Conservation (phyloP, 768 basidiomycete genomes). For the Suillus weaverae region DNA sequence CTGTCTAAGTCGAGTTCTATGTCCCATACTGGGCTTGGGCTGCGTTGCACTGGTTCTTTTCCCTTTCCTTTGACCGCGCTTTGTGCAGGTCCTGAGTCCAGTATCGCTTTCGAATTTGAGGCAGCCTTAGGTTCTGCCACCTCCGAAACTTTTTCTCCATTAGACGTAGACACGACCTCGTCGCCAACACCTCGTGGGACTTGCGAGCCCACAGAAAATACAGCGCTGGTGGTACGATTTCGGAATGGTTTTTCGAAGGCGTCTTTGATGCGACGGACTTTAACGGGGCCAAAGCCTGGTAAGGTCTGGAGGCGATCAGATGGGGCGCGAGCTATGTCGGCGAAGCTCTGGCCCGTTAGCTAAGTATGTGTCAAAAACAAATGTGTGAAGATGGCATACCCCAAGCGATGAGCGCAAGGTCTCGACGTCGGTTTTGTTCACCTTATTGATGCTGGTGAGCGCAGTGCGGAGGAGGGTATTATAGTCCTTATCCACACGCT, state of each 20-base stretch:
- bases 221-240: slow-evolving; percentile 56
- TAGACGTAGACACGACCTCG: neutral
- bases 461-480: slow-evolving; percentile 75
- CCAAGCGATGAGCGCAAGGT: slow-evolving; percentile 91
- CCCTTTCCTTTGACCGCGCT: slow-evolving; percentile 18
- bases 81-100: neutral
- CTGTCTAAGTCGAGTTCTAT: slow-evolving; percentile 60
- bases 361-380: slow-evolving; percentile 6
- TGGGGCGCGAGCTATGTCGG: slow-evolving; percentile 72
- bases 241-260: slow-evolving; percentile 90
- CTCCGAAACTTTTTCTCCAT: neutral
- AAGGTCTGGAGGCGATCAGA: slow-evolving; percentile 75
- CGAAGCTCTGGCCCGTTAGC: slow-evolving; percentile 65
- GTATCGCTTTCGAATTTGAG: neutral
- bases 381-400: slow-evolving; percentile 47
- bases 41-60: slow-evolving; percentile 32
- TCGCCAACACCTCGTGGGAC: slow-evolving; percentile 1
- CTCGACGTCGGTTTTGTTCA: slow-evolving; percentile 97
- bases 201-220: slow-evolving; percentile 35
- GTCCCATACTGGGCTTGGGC: slow-evolving; percentile 69
- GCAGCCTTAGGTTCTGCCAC: neutral
- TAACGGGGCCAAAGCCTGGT: slow-evolving; percentile 92
- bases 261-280: slow-evolving; percentile 87
- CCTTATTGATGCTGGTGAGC: slow-evolving; percentile 86
- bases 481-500: slow-evolving; percentile 90